Evolutionary conservation across 768 basidiomycete genomes (phyloP).

Genomic region (Coprinopsis strossmayeri): DNA sequence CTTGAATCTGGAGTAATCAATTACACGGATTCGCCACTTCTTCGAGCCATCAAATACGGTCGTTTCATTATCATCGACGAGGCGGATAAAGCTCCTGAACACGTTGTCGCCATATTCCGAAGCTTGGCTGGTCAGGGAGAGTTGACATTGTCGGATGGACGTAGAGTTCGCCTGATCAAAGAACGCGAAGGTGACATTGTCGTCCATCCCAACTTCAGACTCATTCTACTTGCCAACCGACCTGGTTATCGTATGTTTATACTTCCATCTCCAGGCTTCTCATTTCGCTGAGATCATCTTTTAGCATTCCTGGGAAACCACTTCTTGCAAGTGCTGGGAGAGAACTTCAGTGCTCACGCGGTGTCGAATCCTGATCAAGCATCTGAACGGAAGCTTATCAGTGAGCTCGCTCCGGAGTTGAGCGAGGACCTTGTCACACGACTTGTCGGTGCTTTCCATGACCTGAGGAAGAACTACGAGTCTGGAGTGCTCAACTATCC

Average conservation of each 20-base stretch:
- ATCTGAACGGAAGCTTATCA: constrained; percentile 54
- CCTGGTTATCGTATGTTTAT: constrained; percentile 63
- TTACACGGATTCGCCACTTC: constrained; percentile 59
- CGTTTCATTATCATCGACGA: constrained; percentile 68
- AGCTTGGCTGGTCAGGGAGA: constrained; percentile 62
- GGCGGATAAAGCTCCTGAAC: constrained; percentile 69
- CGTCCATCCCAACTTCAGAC: constrained; percentile 58
- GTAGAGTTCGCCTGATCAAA: constrained; percentile 40
- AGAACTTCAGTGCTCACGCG: constrained; percentile 62
- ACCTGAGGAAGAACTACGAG: constrained; percentile 53
- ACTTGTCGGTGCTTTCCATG: constrained; percentile 60
- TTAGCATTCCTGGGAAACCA: constrained; percentile 68
- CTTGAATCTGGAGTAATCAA: constrained; percentile 51
- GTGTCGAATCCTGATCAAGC: constrained; percentile 62
- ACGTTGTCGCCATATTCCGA: constrained; percentile 66
- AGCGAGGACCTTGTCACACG: constrained; percentile 44
- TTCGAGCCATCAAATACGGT: constrained; percentile 54
- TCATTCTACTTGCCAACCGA: constrained; percentile 58
- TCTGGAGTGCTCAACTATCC: constrained; percentile 55
- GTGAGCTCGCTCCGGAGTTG: constrained; percentile 57
- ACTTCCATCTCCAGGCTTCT: too few species aligned
- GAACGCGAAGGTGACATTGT: constrained; percentile 50
- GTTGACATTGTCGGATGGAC: constrained; percentile 57
- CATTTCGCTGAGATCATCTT: neutral
- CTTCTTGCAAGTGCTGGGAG: constrained; percentile 65